Evolutionary conservation across 2,329 filamentous ascomycete species (phyloP), one percentile per base, ranked within the genome.

Genomic region (Escovopsis weberi): DNA sequence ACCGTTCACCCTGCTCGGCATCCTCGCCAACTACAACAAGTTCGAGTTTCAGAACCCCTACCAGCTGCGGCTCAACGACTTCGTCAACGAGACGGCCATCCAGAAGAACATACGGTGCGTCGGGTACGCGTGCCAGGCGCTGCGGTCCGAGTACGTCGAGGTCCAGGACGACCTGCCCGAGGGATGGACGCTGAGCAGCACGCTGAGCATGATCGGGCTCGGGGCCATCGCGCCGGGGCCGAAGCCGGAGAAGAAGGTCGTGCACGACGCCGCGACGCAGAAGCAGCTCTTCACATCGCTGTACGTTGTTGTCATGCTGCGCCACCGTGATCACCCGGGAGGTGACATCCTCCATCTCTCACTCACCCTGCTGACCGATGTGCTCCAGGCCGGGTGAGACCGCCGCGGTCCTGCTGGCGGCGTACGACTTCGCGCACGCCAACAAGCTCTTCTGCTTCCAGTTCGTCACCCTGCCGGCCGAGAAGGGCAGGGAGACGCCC

Each of bases 41-140:
- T 98, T 98, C 56, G 91, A 98, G 61, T 89, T 93, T 44, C 88
- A 94, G 58, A 98, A 98, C 53, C 89, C 89, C 1, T 98, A 98
- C 54, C 82, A 91, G 53, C 68, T 93, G 48, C 83, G 89, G 26
- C 72, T 98, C 12, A 87, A 89, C 53, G 88, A 96, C 59, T 96
- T 96, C 61, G 86, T 95, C 54, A 94, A 98, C 56, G 88, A 96
- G 56, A 68, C 72, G 0, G 82, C 83, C 2, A 95, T 96, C 53
- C 75, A 81, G 46, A 85, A 85, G 55, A 84, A 94, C 48, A 78
- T 94, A 37, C 69, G 69, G 40, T 82, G 82, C 44, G 75, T 94
- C 19, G 86, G 87, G 2, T 66, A 74, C 43, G 80, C 82, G 0
- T 94, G 84, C 53, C 68, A 72, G 40, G 65, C 63, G 6, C 60